Evolutionary conservation across 805 yeast genomes (phyloP), one percentile per base, ranked within the genome.

Genomic region (Isabelozyma pseudorhagii): DNA sequence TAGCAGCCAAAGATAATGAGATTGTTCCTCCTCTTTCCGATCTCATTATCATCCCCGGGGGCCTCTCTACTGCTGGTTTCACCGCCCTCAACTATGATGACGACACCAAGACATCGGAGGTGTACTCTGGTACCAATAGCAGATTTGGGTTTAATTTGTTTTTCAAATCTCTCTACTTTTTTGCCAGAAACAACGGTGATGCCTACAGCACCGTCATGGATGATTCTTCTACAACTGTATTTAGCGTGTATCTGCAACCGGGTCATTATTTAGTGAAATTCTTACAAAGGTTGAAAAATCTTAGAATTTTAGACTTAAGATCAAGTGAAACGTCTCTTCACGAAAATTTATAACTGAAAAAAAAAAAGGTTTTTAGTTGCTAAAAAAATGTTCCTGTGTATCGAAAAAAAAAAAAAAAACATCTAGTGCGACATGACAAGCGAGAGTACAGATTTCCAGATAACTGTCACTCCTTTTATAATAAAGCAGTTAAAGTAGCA

Each of bases 101-200:
- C 2, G 44, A 42, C 5, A n/a, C 15, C 25, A 47, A 42, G 4
- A 39, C 44, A n/a, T 11, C 60, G 7, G 15, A 55, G 4, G 42
- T 59, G 1, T 54, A 54, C 40, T 47, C 51, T 31, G n/a, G 36
- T 5, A 54, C 54, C 15, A 34, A 51, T 15, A 21, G 44, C 9
- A 47, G 50, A 11, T 60, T 62, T 46, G 60, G 61, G 17, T 60
- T 60, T 45, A 56, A 52, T 18, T 52, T 56, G 13, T 62, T 57
- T 46, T 43, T 55, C 17, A 55, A 48, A 42, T 48, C 65, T 2
- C 38, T 63, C 6, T 56, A 55, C 40, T 34, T 38, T 21, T 60
- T 54, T 45, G 50, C 55, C 9, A 42, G 45, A n/a, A 21, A 21
- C 25, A 21, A 21, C 25, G 25, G 25, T 21, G 25, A 21, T 21